These are phyloP conservation scores for Podospora tetraspora DNA, from an alignment of 495 filamentous ascomycete genomes.

Conservation along the genomic window DNA sequence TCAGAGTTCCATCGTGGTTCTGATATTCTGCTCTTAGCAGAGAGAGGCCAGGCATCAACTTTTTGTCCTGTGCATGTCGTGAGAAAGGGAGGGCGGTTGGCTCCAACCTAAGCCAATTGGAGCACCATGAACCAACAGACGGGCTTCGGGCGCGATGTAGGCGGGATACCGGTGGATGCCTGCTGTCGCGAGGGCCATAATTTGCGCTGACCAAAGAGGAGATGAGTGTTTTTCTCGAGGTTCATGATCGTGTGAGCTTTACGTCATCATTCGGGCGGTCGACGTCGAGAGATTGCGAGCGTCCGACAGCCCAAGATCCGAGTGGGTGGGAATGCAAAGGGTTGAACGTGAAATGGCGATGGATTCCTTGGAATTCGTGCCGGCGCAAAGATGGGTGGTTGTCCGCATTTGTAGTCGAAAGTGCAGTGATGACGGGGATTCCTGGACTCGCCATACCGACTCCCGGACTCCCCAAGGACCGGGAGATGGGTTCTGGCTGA, in stretches of 20 bases:
- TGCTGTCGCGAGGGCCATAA: not conserved
- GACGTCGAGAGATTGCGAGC: not conserved
- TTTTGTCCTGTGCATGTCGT: not conserved
- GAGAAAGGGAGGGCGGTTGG: not conserved
- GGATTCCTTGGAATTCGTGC: not conserved
- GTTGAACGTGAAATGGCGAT: too few relatives aligned
- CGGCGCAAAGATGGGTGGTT: not conserved
- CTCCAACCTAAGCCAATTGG: too few relatives aligned
- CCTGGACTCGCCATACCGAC: too few relatives aligned
- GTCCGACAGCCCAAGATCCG: too few relatives aligned
- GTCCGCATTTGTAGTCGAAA: too few relatives aligned
- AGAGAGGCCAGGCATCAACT: not conserved
- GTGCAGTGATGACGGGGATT: too few relatives aligned
- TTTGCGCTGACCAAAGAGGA: not conserved
- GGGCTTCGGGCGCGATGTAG: not conserved
- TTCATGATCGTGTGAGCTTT: not conserved
- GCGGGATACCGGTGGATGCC: not conserved
- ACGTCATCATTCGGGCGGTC: not conserved
- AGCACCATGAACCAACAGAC: too few relatives aligned
- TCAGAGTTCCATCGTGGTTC: not conserved
- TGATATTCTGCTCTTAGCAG: not conserved
- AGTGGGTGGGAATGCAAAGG: not conserved
- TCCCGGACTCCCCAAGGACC: too few relatives aligned
- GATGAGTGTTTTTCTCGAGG: not conserved
- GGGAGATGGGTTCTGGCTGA: too few relatives aligned